These are phyloP conservation scores for Saturnispora dispora DNA, from an alignment of 805 yeast genomes.

Conservation along the genomic window DNA sequence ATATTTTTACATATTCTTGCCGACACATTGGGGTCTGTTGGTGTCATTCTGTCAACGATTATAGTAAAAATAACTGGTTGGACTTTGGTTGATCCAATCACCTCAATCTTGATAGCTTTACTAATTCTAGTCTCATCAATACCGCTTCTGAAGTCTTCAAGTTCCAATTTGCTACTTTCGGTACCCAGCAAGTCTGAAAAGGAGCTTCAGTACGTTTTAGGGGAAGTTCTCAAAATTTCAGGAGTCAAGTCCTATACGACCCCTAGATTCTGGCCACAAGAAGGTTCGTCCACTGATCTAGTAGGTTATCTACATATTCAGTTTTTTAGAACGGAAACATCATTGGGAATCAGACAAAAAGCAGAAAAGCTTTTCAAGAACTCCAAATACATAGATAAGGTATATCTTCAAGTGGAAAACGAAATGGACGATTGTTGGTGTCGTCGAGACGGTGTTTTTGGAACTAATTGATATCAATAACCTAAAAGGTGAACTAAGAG, in stretches of 20 bases:
- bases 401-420: slow-evolving; percentile 29
- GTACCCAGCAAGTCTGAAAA: slow-evolving; percentile 47
- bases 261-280: slow-evolving; percentile 84
- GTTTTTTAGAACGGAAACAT: slow-evolving; percentile 34
- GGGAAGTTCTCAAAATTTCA: slow-evolving; percentile 57
- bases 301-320: slow-evolving; percentile 83
- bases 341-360: slow-evolving; percentile 20
- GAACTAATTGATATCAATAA: slow-evolving; percentile 12
- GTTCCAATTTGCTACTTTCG: slow-evolving; percentile 59
- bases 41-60: slow-evolving; percentile 86
- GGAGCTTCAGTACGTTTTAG: slow-evolving; percentile 51
- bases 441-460: slow-evolving; percentile 23
- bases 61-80: slow-evolving; percentile 57
- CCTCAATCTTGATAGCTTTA: slow-evolving; percentile 78
- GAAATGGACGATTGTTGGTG: slow-evolving; percentile 35
- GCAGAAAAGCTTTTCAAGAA: slow-evolving; percentile 22
- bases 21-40: slow-evolving; percentile 93
- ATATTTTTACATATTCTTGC: slow-evolving; percentile 90
- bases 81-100: slow-evolving; percentile 85
- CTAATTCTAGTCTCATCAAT: slow-evolving; percentile 74
- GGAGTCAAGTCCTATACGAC: slow-evolving; percentile 82
- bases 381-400: slow-evolving; percentile 17
- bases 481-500: neutral
- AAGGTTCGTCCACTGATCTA: slow-evolving; percentile 29
- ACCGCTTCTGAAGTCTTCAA: slow-evolving; percentile 77